Conservation (phyloP, 2,329 filamentous ascomycete genomes). For the Alternaria gaisen region DNA sequence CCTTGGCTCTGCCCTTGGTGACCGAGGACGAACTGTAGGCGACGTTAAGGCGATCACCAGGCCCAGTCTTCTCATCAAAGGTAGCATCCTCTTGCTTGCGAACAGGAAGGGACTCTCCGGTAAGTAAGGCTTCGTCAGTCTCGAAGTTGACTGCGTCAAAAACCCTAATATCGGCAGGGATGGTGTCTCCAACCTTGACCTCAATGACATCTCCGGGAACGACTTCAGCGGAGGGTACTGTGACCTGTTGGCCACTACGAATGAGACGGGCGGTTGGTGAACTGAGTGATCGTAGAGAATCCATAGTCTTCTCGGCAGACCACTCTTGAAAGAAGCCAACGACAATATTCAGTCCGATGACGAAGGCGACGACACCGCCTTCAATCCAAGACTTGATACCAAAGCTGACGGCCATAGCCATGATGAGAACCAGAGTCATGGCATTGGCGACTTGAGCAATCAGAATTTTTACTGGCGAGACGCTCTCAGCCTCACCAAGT, state of each 20-base stretch:
- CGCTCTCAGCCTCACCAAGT: slow-evolving; percentile 72
- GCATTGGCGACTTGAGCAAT: slow-evolving; percentile 78
- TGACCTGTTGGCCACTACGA: slow-evolving; percentile 62
- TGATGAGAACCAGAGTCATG: slow-evolving; percentile 73
- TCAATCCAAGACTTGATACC: slow-evolving; percentile 59
- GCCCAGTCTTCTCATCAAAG: slow-evolving; percentile 64
- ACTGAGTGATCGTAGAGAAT: slow-evolving; percentile 57
- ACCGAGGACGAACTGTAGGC: slow-evolving; percentile 71
- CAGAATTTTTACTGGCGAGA: slow-evolving; percentile 76
- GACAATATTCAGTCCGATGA: slow-evolving; percentile 57
- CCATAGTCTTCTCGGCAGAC: slow-evolving; percentile 61
- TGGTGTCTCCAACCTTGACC: slow-evolving; percentile 70
- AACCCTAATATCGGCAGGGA: slow-evolving; percentile 65
- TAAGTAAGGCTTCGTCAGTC: slow-evolving; percentile 76
- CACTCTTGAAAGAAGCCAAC: slow-evolving; percentile 58
- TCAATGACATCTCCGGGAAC: slow-evolving; percentile 74
- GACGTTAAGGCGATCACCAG: slow-evolving; percentile 75
- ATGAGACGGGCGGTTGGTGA: slow-evolving; percentile 59
- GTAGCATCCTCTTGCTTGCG: slow-evolving; percentile 67
- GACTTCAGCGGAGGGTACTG: slow-evolving; percentile 65
- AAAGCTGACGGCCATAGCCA: slow-evolving; percentile 60
- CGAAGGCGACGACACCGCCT: slow-evolving; percentile 57
- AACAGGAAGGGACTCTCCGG: slow-evolving; percentile 74
- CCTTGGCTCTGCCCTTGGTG: slow-evolving; percentile 73
- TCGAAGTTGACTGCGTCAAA: slow-evolving; percentile 77